Percentiles rank a stretch among this genome's conserved stretches.
phyloP scores from a whole-genome alignment of 352 stramenopile species.

The Paralagenidium karlingii region DNA sequence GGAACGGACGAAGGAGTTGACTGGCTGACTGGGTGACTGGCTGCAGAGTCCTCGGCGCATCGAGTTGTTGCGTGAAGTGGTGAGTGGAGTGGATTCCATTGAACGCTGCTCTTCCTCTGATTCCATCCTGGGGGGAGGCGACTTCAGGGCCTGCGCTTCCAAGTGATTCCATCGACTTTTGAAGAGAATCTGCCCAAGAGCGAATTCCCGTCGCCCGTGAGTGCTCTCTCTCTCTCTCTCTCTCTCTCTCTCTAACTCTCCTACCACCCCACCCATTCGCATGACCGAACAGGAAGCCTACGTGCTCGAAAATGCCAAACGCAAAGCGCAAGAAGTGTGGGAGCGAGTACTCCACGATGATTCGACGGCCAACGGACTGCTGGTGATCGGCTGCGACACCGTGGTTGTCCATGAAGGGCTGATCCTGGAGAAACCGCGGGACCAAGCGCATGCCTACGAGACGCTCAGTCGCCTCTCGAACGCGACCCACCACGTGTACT shows the following conservation, averaged over 20 bases:
- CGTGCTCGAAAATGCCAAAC: constrained; percentile 64
- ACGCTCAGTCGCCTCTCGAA: constrained; percentile 70
- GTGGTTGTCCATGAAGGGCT: constrained; percentile 74
- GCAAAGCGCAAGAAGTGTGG: constrained; percentile 67
- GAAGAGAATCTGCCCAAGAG: constrained; percentile 73
- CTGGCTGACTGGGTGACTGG: not conserved
- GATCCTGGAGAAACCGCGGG: constrained; percentile 85
- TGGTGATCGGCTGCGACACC: constrained; percentile 83
- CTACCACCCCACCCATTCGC: not conserved
- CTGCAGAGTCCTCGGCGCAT: constrained; percentile 52
- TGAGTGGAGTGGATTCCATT: constrained; percentile 12
- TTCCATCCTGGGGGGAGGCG: not conserved
- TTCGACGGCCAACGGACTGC: constrained; percentile 4
- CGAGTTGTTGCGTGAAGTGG: constrained; percentile 57
- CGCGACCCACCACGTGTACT: constrained; percentile 76
- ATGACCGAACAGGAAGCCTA: constrained; percentile 29
- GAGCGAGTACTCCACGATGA: constrained; percentile 13
- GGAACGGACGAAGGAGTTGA: too few species aligned
- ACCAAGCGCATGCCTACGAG: constrained; percentile 63
- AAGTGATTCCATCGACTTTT: constrained; percentile 72
- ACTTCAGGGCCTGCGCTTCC: constrained; percentile 44
- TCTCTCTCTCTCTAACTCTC: not conserved
- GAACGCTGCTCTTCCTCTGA: not conserved
- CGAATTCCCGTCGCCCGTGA: constrained; percentile 39
- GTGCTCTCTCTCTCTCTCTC: not conserved